Base-by-base conservation (phyloP, 2,329 filamentous ascomycete species). In the Cryphonectria nitschkei region DNA sequence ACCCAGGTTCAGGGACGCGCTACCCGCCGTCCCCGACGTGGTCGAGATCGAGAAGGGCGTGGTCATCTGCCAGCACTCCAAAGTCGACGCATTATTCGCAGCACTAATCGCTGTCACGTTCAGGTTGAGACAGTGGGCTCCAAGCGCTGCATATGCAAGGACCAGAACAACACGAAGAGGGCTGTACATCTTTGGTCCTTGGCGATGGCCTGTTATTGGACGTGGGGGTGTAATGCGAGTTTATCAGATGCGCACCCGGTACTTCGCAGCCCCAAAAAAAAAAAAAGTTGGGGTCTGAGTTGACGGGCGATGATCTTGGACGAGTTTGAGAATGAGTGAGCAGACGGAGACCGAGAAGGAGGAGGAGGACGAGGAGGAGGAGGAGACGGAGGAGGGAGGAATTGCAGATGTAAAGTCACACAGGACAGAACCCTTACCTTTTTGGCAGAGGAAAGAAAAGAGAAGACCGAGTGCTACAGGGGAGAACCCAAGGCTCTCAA, bases 41-140 rank as follows among this genome's bases (percentile, higher is more conserved):
- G 73, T 74, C 8, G 81, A 81, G 1, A 73, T 74, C n/a, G 75
- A 61, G 71, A 83, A 83, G 9, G 79, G 78, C 0, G 78, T 73
- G 13, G 77, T 73, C n/a, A 84, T 73, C 71, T 82, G 78, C 83
- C 82, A 84, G 75, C 82, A 84, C 76, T 84, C 80, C 22, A 84
- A 75, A 0, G 76, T 79, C n/a, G 82, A 84, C 5, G 75, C 74
- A 72, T 79, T 79, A 68, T 81, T 75, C 19, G 69, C 74, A 8
- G 80, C 79, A 43, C 75, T 74, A 60, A 84, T 73, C 37, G 82
- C 79, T 13, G 82, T 84, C 62, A 84, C 74, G 67, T 83, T 83
- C 7, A 83, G 77, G 26, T 74, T 72, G 8, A 75, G 65, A 3
- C 72, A 29, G 29, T 34, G 63, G 14, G 29, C 63, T 26, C 41